These are phyloP conservation scores for Cercis canadensis DNA, from an alignment of 306 rosid species.

Conservation along the genomic window DNA sequence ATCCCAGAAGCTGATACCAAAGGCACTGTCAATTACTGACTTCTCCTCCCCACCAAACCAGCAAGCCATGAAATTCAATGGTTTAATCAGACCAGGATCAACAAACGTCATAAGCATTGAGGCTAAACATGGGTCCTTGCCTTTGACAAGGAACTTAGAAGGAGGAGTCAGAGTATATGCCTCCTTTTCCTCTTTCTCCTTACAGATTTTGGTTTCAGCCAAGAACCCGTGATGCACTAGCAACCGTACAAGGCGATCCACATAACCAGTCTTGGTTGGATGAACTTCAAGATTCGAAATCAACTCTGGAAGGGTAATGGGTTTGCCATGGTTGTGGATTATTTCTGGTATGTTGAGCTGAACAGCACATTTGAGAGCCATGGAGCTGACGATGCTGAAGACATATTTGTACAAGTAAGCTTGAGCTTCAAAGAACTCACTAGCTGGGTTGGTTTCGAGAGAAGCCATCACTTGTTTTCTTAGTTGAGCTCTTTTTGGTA, in stretches of 20 bases:
- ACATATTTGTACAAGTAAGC: conserved; percentile 40
- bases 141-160: conserved; percentile 36
- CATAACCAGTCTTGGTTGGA: conserved; percentile 7
- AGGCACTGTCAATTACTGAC: conserved; percentile 19
- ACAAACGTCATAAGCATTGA: not conserved
- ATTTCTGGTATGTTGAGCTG: conserved; percentile 39
- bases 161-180: conserved; percentile 39
- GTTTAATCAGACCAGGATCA: not conserved
- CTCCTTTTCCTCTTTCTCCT: conserved; percentile 27
- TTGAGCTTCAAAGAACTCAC: conserved; percentile 32
- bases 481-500: not conserved
- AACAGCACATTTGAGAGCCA: conserved; percentile 29
- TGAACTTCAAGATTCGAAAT: conserved; percentile 33
- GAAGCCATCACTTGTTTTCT: not conserved
- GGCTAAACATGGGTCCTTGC: conserved; percentile 1
- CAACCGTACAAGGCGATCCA: conserved; percentile 37
- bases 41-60: conserved; percentile 27
- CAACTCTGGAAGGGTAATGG: conserved; percentile 37
- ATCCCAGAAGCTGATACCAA: conserved; percentile 34
- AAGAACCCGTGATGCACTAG: conserved; percentile 37
- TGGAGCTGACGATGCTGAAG: not conserved
- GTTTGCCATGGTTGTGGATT: conserved; percentile 32
- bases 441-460: not conserved
- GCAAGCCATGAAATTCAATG: conserved; percentile 15
- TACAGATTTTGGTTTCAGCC: not conserved